Evolutionary conservation across 768 basidiomycete genomes (phyloP).

Genomic region (Lactarius vividus): DNA sequence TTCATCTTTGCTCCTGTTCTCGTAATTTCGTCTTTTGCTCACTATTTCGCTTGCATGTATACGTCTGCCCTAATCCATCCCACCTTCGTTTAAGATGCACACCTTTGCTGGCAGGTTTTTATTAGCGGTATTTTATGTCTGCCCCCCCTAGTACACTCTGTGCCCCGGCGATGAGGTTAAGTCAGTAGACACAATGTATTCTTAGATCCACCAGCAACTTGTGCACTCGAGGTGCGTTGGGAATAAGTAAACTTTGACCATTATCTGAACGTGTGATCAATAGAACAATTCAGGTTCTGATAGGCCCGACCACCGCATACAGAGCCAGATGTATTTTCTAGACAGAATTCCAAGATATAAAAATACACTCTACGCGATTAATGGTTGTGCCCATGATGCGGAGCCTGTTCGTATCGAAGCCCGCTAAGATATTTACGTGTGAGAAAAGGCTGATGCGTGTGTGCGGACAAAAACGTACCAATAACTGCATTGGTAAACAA

Average conservation of each 20-base stretch:
- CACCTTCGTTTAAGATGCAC: constrained; percentile 16
- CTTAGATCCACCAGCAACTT: constrained; percentile 26
- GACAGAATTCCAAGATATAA: constrained; percentile 4
- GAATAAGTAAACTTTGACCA: constrained; percentile 13
- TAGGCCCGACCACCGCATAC: background rate
- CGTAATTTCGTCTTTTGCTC: constrained; percentile 11
- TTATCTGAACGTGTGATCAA: background rate
- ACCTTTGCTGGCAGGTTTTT: constrained; percentile 26
- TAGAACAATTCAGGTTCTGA: background rate
- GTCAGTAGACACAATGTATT: constrained; percentile 35
- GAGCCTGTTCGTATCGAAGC: constrained; percentile 84
- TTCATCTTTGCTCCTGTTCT: constrained; percentile 11
- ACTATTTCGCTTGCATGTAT: constrained; percentile 20
- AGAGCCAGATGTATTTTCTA: background rate
- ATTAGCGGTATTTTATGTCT: constrained; percentile 25
- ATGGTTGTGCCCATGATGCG: constrained; percentile 58
- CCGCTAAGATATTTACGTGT: constrained; percentile 51
- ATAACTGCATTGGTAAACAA: constrained; percentile 38
- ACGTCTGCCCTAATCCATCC: constrained; percentile 24
- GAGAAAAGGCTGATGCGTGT: background rate
- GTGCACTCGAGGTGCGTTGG: constrained; percentile 18
- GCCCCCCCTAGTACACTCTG: constrained; percentile 22
- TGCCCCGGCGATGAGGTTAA: constrained; percentile 24
- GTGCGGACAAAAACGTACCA: constrained; percentile 41
- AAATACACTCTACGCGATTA: constrained; percentile 23